Conservation (phyloP, 495 filamentous ascomycete species). For the Coniosporium apollinis region DNA sequence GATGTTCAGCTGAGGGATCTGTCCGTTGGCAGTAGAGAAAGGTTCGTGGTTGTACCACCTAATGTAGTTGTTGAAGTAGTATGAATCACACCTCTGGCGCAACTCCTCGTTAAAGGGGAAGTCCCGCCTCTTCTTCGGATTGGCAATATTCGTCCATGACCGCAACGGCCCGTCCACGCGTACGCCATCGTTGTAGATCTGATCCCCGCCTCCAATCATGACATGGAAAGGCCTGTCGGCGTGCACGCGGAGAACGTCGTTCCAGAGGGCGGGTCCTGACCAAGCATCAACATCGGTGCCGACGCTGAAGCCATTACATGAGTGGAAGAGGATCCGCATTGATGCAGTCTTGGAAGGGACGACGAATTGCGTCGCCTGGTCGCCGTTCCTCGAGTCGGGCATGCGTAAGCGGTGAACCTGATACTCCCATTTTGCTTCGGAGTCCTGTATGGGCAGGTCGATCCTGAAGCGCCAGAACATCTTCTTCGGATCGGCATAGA, state of each 20-base stretch:
- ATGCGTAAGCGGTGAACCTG: slow-evolving; percentile 32
- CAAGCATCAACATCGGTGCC: slow-evolving; percentile 77
- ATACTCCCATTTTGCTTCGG: slow-evolving; percentile 46
- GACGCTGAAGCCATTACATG: slow-evolving; percentile 90
- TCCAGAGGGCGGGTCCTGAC: slow-evolving; percentile 74
- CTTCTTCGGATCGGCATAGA: slow-evolving; percentile 63
- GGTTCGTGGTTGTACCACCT: slow-evolving; percentile 73
- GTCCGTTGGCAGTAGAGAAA: slow-evolving; percentile 66
- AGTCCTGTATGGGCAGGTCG: slow-evolving; percentile 35
- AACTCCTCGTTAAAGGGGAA: slow-evolving; percentile 60
- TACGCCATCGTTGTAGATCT: slow-evolving; percentile 88
- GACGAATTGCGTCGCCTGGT: slow-evolving; percentile 33
- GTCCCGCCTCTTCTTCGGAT: slow-evolving; percentile 64
- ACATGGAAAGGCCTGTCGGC: slow-evolving; percentile 67
- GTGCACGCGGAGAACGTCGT: slow-evolving; percentile 64
- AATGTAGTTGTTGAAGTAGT: slow-evolving; percentile 80
- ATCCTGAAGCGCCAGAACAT: slow-evolving; percentile 73
- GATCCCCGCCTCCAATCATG: slow-evolving; percentile 91
- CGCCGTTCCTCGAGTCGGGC: slow-evolving; percentile 24
- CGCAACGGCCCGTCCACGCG: slow-evolving; percentile 65
- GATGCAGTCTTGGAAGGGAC: slow-evolving; percentile 64
- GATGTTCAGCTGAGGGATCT: slow-evolving; percentile 83
- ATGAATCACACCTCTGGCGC: slow-evolving; percentile 66
- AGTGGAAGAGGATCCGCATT: slow-evolving; percentile 93
- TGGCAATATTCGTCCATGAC: slow-evolving; percentile 63